Evolutionary conservation across 352 stramenopile genomes (phyloP), one percentile per base, ranked within the genome.

Genomic region (Thraustochytrium sp.): DNA sequence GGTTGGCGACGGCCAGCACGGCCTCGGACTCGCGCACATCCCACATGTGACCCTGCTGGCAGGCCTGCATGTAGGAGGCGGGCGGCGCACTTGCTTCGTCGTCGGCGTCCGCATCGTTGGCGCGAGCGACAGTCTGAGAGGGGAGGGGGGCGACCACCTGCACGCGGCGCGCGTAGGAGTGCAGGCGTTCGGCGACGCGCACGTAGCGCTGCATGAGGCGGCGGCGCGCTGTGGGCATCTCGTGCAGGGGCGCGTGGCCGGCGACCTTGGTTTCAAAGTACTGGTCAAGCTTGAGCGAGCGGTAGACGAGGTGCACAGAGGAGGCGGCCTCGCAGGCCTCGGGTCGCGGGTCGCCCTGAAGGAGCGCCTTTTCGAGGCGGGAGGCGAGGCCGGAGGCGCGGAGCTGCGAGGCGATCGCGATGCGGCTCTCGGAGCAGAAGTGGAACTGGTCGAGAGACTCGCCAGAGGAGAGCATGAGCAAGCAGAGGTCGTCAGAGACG

Each of bases 361-460:
- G 3, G 38, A 72, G 8, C 5, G 68, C 68, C 13, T 8, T 34
- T 53, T 80, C 68, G 13, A 80, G 31, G 37, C 53, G 48, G 2
- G 42, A 9, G 13, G n/a, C 21, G 9, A 80, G 2, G 21, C 46
- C 68, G 16, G 0, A 36, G 3, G 21, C 21, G 3, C 13, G 8
- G 5, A 80, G 68, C 42, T 63, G 68, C 5, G 18, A 9, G 11
- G 53, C 53, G 18, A 80, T 80, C 21, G 29, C 63, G 37, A 34
- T 34, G 44, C 63, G 76, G 23, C 21, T 55, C 31, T 80, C 53
- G 9, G 68, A 80, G 44, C 77, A 88, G 34, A 72, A 44, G 51
- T 87, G 84, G 54, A 88, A 88, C 65, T 88, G 85, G 34, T 88
- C 85, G 34, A 82, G 80, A 13, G 84, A 85, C 51, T 84, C 76